A percentile compares a stretch with the other conserved stretches of the same genome.
Conservation (phyloP, 2,329 filamentous ascomycete species). For the Elsinoe fawcettii region DNA sequence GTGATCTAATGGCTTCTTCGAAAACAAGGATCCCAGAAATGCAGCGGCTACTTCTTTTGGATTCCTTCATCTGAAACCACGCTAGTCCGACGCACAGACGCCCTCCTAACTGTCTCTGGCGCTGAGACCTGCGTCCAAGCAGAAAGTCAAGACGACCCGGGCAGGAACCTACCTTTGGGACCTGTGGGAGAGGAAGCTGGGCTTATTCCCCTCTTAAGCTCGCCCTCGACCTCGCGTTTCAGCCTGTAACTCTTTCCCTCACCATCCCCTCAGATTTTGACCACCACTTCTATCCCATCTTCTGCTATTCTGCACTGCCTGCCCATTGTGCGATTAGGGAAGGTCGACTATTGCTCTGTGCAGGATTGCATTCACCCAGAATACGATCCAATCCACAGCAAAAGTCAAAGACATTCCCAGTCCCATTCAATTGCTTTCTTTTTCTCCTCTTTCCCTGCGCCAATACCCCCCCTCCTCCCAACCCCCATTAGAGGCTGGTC, state of each 20-base stretch:
- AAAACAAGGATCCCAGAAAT: not conserved
- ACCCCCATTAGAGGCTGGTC: constrained; percentile 11
- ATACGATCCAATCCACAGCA: not conserved
- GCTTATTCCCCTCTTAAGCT: constrained; percentile 3
- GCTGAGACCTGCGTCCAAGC: not conserved
- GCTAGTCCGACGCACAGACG: not conserved
- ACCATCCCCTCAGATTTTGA: constrained; percentile 5
- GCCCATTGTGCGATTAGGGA: not conserved
- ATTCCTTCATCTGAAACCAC: constrained; percentile 3
- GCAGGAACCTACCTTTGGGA: too few relatives aligned
- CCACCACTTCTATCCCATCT: not conserved
- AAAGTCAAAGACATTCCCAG: not conserved
- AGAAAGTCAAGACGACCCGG: not conserved
- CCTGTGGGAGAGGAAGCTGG: too few relatives aligned
- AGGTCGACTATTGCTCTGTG: not conserved
- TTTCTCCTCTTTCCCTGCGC: not conserved
- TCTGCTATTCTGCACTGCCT: not conserved
- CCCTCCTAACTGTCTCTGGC: constrained; percentile 13
- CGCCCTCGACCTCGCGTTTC: constrained; percentile 14
- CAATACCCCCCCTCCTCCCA: not conserved
- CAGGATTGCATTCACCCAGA: not conserved
- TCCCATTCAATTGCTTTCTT: constrained; percentile 3
- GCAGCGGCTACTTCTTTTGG: not conserved
- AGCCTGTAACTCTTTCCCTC: constrained; percentile 16
- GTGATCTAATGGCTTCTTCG: not conserved